Evolutionary conservation across 2,329 filamentous ascomycete genomes (phyloP).

Genomic region (Fusarium proliferatum): DNA sequence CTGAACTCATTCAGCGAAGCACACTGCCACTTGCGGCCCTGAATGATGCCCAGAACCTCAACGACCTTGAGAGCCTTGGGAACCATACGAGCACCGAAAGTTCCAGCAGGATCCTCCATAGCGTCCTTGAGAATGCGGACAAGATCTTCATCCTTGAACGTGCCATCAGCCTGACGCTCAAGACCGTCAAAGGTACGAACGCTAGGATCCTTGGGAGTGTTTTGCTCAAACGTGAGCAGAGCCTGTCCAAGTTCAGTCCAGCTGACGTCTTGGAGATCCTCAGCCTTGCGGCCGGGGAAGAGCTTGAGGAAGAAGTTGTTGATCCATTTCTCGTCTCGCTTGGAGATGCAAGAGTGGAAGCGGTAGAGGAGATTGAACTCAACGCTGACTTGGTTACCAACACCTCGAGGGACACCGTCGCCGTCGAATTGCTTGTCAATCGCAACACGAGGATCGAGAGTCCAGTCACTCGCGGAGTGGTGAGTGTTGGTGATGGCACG

Average conservation of each 20-base stretch:
- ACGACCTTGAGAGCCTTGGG: constrained; percentile 68
- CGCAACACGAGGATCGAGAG: constrained; percentile 71
- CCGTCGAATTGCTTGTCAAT: constrained; percentile 58
- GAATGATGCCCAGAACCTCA: constrained; percentile 72
- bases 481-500: constrained; percentile 71
- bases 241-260: constrained; percentile 39
- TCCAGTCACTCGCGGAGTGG: constrained; percentile 68
- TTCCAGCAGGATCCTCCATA: constrained; percentile 70
- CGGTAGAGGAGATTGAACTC: constrained; percentile 77
- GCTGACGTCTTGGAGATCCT: constrained; percentile 53
- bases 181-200: constrained; percentile 61
- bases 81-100: constrained; percentile 69
- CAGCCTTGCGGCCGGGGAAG: constrained; percentile 44
- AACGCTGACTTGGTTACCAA: constrained; percentile 74
- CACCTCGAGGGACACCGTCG: constrained; percentile 63
- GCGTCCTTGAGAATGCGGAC: constrained; percentile 64
- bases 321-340: constrained; percentile 71
- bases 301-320: constrained; percentile 59
- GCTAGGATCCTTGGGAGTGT: constrained; percentile 53
- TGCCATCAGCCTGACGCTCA: constrained; percentile 60
- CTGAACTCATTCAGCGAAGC: constrained; percentile 74
- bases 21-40: constrained; percentile 70
- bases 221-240: constrained; percentile 29
- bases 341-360: constrained; percentile 71
- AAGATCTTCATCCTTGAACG: constrained; percentile 68